These are phyloP conservation scores for Metschnikowia kunwiensis DNA, from an alignment of 805 yeast genomes.

Conservation along the genomic window DNA sequence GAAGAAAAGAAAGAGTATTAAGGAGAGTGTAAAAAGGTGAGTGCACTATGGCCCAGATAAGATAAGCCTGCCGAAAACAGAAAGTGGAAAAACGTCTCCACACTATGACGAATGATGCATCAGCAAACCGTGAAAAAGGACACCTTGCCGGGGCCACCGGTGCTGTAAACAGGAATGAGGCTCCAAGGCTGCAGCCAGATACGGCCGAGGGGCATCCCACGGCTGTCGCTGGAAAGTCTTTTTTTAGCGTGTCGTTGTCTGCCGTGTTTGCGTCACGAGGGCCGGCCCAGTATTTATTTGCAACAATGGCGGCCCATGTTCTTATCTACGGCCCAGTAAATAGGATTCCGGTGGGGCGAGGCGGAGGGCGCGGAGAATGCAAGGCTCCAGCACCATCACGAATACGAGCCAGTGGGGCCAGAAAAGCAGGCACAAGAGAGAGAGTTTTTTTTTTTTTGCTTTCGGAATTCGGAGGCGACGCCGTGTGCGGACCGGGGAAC, in stretches of 20 bases:
- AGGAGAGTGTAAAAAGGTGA: neutral
- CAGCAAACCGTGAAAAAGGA: conserved; percentile 1
- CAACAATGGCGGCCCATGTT: too few species aligned
- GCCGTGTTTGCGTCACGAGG: too few species aligned
- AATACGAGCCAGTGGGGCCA: too few species aligned
- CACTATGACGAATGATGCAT: conserved; percentile 7
- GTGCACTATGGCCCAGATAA: conserved; percentile 1
- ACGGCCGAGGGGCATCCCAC: neutral
- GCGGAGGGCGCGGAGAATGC: conserved; percentile 1
- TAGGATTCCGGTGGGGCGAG: neutral
- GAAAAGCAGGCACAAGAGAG: too few species aligned
- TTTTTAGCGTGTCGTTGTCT: too few species aligned
- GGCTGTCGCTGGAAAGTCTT: too few species aligned
- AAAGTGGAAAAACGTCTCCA: neutral
- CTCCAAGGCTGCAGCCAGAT: neutral
- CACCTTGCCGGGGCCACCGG: neutral
- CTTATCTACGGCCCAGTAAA: too few species aligned
- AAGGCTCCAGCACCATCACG: too few species aligned
- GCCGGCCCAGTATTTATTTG: too few species aligned
- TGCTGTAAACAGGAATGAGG: conserved; percentile 3
- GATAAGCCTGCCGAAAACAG: neutral
- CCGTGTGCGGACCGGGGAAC: too few species aligned
- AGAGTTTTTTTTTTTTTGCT: too few species aligned
- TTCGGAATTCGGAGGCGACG: too few species aligned
- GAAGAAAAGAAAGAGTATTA: neutral